Conservation (phyloP, 129 eudicot genomes). For the Mikania micrantha region DNA sequence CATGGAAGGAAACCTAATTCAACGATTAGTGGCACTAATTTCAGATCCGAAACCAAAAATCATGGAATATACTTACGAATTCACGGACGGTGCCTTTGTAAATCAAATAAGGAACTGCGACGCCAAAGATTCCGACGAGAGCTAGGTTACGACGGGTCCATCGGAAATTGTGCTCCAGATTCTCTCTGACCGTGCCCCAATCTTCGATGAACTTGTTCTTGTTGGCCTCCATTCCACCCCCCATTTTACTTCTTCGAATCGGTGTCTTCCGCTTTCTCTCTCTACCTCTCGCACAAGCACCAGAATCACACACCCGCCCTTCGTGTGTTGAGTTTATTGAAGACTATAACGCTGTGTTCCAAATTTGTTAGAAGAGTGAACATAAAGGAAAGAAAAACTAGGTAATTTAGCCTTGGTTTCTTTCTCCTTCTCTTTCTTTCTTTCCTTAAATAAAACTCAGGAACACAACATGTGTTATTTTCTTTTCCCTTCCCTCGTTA, state of each 20-base stretch:
- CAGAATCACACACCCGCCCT: too few relatives aligned
- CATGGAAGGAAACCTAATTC: not conserved
- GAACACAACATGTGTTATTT: too few relatives aligned
- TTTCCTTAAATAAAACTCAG: too few relatives aligned
- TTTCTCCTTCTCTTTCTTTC: too few relatives aligned
- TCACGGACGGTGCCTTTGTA: slow-evolving; percentile 95
- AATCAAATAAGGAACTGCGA: slow-evolving; percentile 77
- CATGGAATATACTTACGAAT: slow-evolving; percentile 50
- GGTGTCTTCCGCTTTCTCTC: not conserved
- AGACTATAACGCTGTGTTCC: too few relatives aligned
- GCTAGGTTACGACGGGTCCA: slow-evolving; percentile 98
- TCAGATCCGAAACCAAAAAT: slow-evolving; percentile 9
- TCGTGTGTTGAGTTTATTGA: too few relatives aligned
- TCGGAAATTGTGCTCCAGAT: slow-evolving; percentile 79
- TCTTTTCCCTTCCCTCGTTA: too few relatives aligned
- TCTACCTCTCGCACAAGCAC: too few relatives aligned
- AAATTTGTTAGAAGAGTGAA: too few relatives aligned
- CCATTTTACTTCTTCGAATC: slow-evolving; percentile 37
- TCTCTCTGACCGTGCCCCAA: slow-evolving; percentile 84
- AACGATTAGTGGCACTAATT: too few relatives aligned
- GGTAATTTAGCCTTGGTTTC: too few relatives aligned
- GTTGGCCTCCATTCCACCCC: slow-evolving; percentile 93
- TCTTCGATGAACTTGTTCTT: slow-evolving; percentile 93
- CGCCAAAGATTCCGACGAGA: slow-evolving; percentile 75
- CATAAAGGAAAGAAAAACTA: too few relatives aligned